Evolutionary conservation across 2,329 filamentous ascomycete genomes (phyloP).

Genomic region (Botryosphaeria agaves): DNA sequence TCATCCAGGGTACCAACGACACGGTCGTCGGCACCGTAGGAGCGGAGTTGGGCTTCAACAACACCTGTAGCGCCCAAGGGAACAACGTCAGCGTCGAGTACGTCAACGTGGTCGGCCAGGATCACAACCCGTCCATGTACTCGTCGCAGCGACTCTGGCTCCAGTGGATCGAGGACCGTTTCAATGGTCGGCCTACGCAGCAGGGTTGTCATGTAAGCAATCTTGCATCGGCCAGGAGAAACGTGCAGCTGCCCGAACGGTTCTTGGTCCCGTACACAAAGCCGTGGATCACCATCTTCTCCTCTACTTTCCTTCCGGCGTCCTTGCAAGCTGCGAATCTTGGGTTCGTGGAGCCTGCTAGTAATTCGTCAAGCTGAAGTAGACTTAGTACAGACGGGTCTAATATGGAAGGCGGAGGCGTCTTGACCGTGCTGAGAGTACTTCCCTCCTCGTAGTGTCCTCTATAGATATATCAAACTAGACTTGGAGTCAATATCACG

Average conservation of each 20-base stretch:
- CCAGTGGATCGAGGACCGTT: slow-evolving; percentile 1
- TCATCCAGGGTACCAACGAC: slow-evolving; percentile 1
- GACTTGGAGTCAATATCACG: no score
- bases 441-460: no score
- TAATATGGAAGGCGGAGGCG: background rate
- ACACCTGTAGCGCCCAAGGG: slow-evolving; percentile 1
- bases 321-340: background rate
- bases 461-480: no score
- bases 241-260: background rate
- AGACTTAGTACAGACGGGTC: background rate
- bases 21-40: background rate
- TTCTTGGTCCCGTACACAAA: slow-evolving; percentile 1
- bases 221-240: background rate
- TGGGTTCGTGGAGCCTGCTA: background rate
- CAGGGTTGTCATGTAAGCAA: background rate
- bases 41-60: background rate
- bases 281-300: slow-evolving; percentile 1
- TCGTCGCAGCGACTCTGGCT: background rate
- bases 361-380: background rate
- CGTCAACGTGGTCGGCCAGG: background rate
- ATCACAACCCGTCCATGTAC: slow-evolving; percentile 1
- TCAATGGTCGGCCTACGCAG: background rate
- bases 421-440: no score
- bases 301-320: slow-evolving; percentile 1
- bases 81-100: slow-evolving; percentile 1